Evolutionary conservation across 1,284 basidiomycete species (phyloP).

Genomic region (Gomphus sp.): DNA sequence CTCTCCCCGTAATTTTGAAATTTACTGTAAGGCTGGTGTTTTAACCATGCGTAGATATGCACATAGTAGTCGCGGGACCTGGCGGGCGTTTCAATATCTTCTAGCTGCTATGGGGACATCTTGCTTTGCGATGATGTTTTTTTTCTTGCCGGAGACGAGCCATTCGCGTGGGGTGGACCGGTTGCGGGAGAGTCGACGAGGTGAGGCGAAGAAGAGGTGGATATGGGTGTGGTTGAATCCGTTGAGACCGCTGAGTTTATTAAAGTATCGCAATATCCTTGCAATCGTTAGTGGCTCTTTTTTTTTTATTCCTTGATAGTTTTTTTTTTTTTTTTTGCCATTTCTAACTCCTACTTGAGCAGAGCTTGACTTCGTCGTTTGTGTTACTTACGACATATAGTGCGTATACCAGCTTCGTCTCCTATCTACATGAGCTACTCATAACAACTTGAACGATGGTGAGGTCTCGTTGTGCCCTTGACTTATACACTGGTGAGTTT

Average conservation of each 20-base stretch:
- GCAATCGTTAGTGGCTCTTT: neutral
- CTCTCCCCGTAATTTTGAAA: too few species aligned
- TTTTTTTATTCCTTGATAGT: neutral
- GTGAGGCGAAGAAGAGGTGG: constrained; percentile 3
- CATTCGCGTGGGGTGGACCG: constrained; percentile 41
- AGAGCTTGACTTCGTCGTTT: too few species aligned
- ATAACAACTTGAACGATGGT: too few species aligned
- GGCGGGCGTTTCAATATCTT: constrained; percentile 24
- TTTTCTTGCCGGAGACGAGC: constrained; percentile 61
- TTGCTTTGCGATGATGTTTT: constrained; percentile 19
- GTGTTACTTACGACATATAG: too few species aligned
- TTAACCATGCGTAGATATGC: neutral
- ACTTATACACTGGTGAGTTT: neutral
- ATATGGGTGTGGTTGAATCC: constrained; percentile 30
- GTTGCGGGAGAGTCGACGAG: constrained; percentile 12
- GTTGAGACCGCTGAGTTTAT: constrained; percentile 22
- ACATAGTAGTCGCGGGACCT: neutral
- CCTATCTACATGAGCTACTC: too few species aligned
- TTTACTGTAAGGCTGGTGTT: too few species aligned
- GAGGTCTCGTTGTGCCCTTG: too few species aligned
- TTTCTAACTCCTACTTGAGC: neutral
- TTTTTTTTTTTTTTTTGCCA: neutral
- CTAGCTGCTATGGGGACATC: constrained; percentile 20
- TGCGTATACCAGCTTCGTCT: too few species aligned
- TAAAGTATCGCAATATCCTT: constrained; percentile 23